Percentiles rank a stretch among this genome's conserved stretches.
These are phyloP conservation scores for Hanseniaspora lachancei DNA, from an alignment of 805 yeast genomes.

Conservation along the genomic window DNA sequence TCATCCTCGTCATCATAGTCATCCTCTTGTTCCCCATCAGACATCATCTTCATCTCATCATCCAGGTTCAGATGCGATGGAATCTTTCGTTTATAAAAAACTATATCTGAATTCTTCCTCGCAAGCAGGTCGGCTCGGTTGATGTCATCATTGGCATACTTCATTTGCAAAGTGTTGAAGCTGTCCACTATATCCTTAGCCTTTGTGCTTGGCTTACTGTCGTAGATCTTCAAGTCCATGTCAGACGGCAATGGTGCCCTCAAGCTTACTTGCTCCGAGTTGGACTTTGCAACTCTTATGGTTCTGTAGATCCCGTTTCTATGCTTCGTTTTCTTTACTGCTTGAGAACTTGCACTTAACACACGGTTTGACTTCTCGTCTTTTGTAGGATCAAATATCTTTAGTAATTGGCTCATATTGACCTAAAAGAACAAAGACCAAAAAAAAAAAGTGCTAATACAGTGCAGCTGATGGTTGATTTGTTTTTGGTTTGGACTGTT, in stretches of 20 bases:
- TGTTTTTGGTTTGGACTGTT: too few relatives aligned
- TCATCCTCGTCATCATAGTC: slow-evolving; percentile 6
- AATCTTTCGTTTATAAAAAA: slow-evolving; percentile 5
- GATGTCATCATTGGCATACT: not conserved
- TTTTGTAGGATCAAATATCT: slow-evolving; percentile 1
- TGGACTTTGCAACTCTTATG: not conserved
- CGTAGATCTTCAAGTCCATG: not conserved
- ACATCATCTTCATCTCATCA: not conserved
- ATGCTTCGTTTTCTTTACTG: not conserved
- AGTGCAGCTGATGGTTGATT: too few relatives aligned
- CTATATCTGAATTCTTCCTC: slow-evolving; percentile 1
- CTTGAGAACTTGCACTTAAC: not conserved
- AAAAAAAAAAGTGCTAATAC: too few relatives aligned
- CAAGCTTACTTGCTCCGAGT: not conserved
- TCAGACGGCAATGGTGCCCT: not conserved
- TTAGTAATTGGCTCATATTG: slow-evolving; percentile 1
- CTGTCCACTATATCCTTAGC: not conserved
- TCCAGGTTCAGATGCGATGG: slow-evolving; percentile 1
- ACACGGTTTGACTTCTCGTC: not conserved
- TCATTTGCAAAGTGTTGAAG: not conserved
- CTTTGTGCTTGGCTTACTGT: not conserved
- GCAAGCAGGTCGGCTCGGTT: not conserved
- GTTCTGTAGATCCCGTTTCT: slow-evolving; percentile 12
- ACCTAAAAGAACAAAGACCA: not conserved
- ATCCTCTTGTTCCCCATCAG: slow-evolving; percentile 1